phyloP scores from a whole-genome alignment of 495 filamentous ascomycete genomes.

The Podospora australis region DNA sequence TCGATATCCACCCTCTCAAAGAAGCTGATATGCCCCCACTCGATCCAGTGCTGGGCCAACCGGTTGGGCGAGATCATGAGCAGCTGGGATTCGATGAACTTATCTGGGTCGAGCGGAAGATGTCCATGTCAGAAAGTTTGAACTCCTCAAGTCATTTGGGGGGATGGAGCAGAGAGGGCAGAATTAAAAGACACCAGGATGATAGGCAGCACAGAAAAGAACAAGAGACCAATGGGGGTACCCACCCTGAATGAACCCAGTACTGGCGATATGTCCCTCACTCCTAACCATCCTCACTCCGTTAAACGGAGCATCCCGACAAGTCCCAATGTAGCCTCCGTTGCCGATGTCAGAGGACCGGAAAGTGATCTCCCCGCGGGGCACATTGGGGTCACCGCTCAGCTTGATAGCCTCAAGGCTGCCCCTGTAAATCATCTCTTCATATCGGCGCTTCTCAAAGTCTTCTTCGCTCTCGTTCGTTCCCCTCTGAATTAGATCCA shows the following conservation, averaged over 20 bases:
- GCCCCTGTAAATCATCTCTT: constrained; percentile 46
- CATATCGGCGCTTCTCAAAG: constrained; percentile 20
- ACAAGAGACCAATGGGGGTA: constrained; percentile 5
- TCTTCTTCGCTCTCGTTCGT: constrained; percentile 14
- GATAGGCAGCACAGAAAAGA: no score
- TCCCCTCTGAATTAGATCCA: constrained; percentile 18
- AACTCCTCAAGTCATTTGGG: no score
- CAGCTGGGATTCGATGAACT: constrained; percentile 66
- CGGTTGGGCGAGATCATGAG: constrained; percentile 70
- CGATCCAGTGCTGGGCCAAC: constrained; percentile 77
- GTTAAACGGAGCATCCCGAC: constrained; percentile 59
- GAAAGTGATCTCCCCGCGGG: constrained; percentile 77
- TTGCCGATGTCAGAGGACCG: constrained; percentile 67
- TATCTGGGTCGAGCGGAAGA: no score
- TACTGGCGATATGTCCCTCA: constrained; percentile 66
- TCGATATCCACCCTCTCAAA: constrained; percentile 77
- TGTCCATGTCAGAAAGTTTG: no score
- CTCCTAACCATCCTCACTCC: constrained; percentile 72
- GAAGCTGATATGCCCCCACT: constrained; percentile 72
- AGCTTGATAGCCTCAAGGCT: constrained; percentile 77
- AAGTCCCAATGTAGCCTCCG: constrained; percentile 39
- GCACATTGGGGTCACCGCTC: constrained; percentile 85
- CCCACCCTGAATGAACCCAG: constrained; percentile 65
- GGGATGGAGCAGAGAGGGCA: no score
- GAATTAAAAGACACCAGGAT: no score